Base-by-base conservation (phyloP, 176 grass and related monocot species). In the Carex cristatella region DNA sequence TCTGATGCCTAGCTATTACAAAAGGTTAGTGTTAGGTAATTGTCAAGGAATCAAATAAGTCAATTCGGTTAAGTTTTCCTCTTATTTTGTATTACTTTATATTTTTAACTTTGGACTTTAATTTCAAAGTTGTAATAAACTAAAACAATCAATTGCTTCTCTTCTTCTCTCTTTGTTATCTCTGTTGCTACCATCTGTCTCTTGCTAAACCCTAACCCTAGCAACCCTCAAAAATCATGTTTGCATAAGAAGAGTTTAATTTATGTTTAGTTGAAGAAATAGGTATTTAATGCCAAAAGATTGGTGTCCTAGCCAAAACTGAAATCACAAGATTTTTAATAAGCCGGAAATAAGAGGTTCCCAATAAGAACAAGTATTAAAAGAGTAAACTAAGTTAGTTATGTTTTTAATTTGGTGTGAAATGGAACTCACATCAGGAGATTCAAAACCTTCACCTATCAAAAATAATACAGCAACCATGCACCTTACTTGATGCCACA, bases 401-500 rank as follows among this genome's bases (percentile, higher is more conserved):
- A 51, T 51, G 11, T 51, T 49, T 7, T 40, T 69, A 69, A 69
- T 69, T 69, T 40, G 31, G 12, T 69, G 14, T 2, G 4, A 38
- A 74, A 74, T 74, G 73, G 61, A 79, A 98, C 95, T 94, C 37
- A 98, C 95, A 79, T 84, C 88, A 87, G 95, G 91, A 82, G 86
- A 84, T 82, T 98, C 95, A 57, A 95, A 85, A 88, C 85, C 88
- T 90, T 90, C 89, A 78, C 93, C 93, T 81, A 93, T 86, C 86
- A 98, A 69, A 93, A 98, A 98, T 27, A 98, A 89, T 65, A 95
- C 86, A 83, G 95, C 93, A 77, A 90, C 92, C 93, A 98, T 98
- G 89, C 93, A 98, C 9, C 95, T 89, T 79, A 98, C 93, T 93
- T 98, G 95, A 90, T 98, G 95, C 95, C 95, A 98, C 69, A 98